Conservation (phyloP, 345 rosid species). For the Camelina sativa region DNA sequence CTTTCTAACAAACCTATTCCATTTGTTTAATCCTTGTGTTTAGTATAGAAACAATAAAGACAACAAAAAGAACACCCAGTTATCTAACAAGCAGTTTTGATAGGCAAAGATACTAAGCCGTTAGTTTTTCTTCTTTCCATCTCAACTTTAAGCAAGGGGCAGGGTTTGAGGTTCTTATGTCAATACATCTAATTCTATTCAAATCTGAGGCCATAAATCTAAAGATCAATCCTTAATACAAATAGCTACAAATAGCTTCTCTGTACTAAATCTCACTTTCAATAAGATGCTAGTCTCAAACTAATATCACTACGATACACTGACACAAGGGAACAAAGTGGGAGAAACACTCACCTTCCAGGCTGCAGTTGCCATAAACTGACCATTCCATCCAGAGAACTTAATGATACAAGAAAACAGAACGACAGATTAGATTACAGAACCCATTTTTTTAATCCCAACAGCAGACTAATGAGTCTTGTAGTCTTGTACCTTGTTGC, state of each 20-base stretch:
- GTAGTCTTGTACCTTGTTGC: constrained; percentile 67
- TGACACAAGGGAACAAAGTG: constrained; percentile 2
- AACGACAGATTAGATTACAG: constrained; percentile 36
- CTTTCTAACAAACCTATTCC: not conserved
- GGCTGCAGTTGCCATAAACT: constrained; percentile 63
- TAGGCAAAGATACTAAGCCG: not conserved
- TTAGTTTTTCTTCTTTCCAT: not conserved
- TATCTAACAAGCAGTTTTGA: not conserved
- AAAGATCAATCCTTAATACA: not conserved
- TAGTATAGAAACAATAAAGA: constrained; percentile 4
- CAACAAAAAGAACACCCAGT: not conserved
- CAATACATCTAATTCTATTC: not conserved
- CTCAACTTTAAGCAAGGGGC: not conserved
- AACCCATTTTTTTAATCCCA: constrained; percentile 11
- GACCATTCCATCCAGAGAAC: constrained; percentile 65
- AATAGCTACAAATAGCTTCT: constrained; percentile 11
- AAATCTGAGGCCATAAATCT: not conserved
- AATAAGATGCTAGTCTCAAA: constrained; percentile 2
- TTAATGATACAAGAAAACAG: constrained; percentile 38
- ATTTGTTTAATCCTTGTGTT: constrained; percentile 4
- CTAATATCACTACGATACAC: not conserved
- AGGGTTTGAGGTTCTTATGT: not conserved
- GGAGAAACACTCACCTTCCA: constrained; percentile 47
- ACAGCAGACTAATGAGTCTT: constrained; percentile 4
- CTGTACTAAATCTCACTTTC: constrained; percentile 5